Evolutionary conservation across 1,284 basidiomycete species (phyloP), one percentile per base, ranked within the genome.

Genomic region (Ustilago cynodontis): DNA sequence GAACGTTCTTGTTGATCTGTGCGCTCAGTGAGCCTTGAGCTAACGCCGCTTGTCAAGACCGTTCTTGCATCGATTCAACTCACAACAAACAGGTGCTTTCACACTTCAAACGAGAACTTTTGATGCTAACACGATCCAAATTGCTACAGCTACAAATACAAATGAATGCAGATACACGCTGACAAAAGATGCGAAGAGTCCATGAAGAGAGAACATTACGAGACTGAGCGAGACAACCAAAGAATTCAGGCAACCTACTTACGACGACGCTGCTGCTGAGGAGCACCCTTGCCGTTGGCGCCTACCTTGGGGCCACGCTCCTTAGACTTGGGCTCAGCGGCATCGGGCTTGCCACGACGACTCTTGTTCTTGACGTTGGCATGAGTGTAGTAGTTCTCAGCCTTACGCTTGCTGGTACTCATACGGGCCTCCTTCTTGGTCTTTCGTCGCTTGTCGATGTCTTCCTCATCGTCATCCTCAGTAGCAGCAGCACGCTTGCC

Each of bases 321-420:
- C 56, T 74, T 77, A n/a, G 67, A 55, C 65, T 74, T 73, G 18
- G 70, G 68, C 26, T 74, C 76, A 45, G 64, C 57, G 7, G 65
- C 62, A 11, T 59, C 73, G 16, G 71, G 66, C 59, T 78, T 76
- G 60, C 92, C 91, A 59, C 72, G 78, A 37, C 83, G 73, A 64
- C 83, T 85, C 79, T 83, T 82, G 81, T 85, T 85, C 82, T 86
- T 86, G 68, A 86, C 84, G 65, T 86, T 86, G 65, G 85, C 86
- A 59, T 83, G 75, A 16, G 85, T 85, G 88, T 94, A 98, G 89
- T 95, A 99, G 88, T 98, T 98, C 67, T 90, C 90, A 18, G 93
- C 91, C 87, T 94, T 95, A 88, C 91, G 92, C 92, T 86, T 85
- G 65, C 62, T 75, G 26, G 84, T 85, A 26, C 69, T 85, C 77